Base-by-base conservation (phyloP, 2,329 filamentous ascomycete genomes). In the Aaosphaeria pasadenensis region DNA sequence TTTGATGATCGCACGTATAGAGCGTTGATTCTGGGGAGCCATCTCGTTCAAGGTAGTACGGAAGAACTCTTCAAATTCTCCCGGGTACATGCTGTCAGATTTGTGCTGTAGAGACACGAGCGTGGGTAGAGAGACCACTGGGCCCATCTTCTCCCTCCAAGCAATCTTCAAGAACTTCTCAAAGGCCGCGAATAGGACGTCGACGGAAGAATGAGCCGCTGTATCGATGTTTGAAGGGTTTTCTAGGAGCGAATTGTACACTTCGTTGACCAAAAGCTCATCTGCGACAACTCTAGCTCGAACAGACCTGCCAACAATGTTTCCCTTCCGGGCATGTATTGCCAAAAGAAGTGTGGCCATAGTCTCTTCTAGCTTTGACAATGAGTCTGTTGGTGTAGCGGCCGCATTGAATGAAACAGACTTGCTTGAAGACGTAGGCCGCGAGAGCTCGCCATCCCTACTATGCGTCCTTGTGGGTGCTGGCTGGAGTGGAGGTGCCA, bases 151-250 rank as follows among this genome's bases (percentile, higher is more conserved):
- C 55, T 92, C 88, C 50, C 82, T 85, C 92, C 92, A 97, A 9
- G 89, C 91, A 53, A 91, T 86, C 49, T 84, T 85, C 51, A 96
- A 75, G 58, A 96, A 97, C 52, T 95, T 96, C 67, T 96, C 91
- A 66, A 96, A 97, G 0, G 91, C 88, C 29, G 88, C 87, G 63
- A 96, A 95, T 5, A 97, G 80, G 17, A 92, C 85, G 62, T 96
- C 91, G 6, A 92, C 84, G 3, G 85, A 81, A 6, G 89, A 79
- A 50, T 96, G 90, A 0, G 84, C 80, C 2, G 88, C 84, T 7
- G 85, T 77, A 45, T 95, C 87, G 54, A 88, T 80, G 60, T 89
- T 90, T 45, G 83, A 86, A 0, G 91, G 89, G 54, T 87, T 87
- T 66, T 96, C 91, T 13, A 95, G 84, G 11, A 96, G 79, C 32